Percentiles rank a stretch among this genome's conserved stretches.
phyloP scores from a whole-genome alignment of 441 rosid genomes.

The Bruguiera hainesii region DNA sequence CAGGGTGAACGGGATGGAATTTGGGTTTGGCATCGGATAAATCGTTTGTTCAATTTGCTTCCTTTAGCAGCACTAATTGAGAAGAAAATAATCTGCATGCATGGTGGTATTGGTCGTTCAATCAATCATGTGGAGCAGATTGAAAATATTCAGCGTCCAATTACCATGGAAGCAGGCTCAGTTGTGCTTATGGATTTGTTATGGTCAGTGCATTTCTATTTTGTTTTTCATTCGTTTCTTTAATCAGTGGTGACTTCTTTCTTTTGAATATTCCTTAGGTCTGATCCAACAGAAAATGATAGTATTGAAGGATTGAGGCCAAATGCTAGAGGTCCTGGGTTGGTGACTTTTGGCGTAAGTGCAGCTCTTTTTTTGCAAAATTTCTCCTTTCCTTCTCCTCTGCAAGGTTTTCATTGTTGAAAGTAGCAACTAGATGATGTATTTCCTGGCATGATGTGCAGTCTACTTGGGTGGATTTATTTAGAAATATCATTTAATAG shows the following conservation, averaged over 20 bases:
- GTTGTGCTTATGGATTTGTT: slow-evolving; percentile 96
- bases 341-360: slow-evolving; percentile 97
- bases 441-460: background rate
- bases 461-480: background rate
- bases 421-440: too few species aligned
- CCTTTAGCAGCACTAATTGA: slow-evolving; percentile 96
- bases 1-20: slow-evolving; percentile 99
- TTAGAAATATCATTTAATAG: background rate
- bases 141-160: slow-evolving; percentile 90
- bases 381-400: too few species aligned
- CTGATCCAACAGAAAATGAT: slow-evolving; percentile 99
- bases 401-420: too few species aligned
- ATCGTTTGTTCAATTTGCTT: slow-evolving; percentile 96
- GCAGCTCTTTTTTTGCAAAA: background rate
- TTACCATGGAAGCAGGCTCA: slow-evolving; percentile 98
- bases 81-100: slow-evolving; percentile 98
- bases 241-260: slow-evolving; percentile 12
- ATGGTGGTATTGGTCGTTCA: slow-evolving; percentile 99
- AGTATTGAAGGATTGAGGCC: slow-evolving; percentile 98
- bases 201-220: slow-evolving; percentile 53
- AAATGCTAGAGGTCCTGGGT: slow-evolving; percentile 99
- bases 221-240: background rate
- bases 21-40: slow-evolving; percentile 98
- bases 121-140: slow-evolving; percentile 97
- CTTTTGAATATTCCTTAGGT: slow-evolving; percentile 46